Percentiles rank a stretch among this genome's conserved stretches.
Evolutionary conservation across 2,329 filamentous ascomycete genomes (phyloP).

Genomic region (Ceratocystis harringtonii): DNA sequence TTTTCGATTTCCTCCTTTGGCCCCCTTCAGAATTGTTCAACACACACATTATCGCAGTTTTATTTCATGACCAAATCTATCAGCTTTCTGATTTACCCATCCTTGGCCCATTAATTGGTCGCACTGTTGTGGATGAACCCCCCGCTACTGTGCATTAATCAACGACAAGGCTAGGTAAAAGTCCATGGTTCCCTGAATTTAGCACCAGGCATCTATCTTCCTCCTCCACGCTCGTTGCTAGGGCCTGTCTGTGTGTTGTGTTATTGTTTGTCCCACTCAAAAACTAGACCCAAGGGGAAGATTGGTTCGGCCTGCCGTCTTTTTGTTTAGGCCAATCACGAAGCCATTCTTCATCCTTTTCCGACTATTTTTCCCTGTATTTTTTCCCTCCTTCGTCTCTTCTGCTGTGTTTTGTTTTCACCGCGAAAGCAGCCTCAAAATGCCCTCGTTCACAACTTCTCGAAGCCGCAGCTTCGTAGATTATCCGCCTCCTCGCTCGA

Average conservation of each 20-base stretch:
- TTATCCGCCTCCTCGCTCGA: not conserved
- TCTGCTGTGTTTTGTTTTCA: not conserved
- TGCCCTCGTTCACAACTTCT: not conserved
- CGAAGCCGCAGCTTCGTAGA: not conserved
- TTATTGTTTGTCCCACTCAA: constrained; percentile 7
- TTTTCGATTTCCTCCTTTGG: not conserved
- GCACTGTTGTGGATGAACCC: not conserved
- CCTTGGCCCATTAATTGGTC: not conserved
- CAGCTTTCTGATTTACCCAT: not conserved
- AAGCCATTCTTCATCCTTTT: constrained; percentile 1
- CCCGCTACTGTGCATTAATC: not conserved
- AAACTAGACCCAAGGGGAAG: not conserved
- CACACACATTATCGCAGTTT: too few species aligned
- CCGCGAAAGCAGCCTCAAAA: not conserved
- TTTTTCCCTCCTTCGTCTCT: constrained; percentile 8
- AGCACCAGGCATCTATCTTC: not conserved
- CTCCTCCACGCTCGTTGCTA: constrained; percentile 1
- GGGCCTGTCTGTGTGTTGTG: not conserved
- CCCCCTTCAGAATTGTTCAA: not conserved
- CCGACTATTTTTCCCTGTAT: constrained; percentile 5
- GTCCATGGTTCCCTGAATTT: not conserved
- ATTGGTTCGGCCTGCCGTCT: not conserved
- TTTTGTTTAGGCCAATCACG: not conserved
- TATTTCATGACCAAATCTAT: too few species aligned
- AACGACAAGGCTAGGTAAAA: not conserved